phyloP scores from a whole-genome alignment of 495 filamentous ascomycete species.

The Aspergillus asperescens region DNA sequence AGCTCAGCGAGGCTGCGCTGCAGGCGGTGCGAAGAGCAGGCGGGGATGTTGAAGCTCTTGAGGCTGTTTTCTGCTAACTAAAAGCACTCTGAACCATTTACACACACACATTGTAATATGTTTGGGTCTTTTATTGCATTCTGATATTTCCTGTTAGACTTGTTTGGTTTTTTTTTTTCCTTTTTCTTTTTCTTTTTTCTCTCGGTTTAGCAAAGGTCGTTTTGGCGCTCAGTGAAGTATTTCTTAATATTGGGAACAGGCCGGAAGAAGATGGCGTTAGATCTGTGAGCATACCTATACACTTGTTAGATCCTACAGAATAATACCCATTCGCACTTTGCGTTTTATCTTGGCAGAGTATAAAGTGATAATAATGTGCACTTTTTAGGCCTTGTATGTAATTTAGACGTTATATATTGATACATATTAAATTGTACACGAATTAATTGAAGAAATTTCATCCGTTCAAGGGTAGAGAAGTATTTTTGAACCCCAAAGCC shows the following conservation, averaged over 20 bases:
- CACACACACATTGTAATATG: slow-evolving; percentile 3
- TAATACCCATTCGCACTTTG: neutral
- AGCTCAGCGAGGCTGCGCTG: slow-evolving; percentile 66
- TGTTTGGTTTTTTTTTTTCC: slow-evolving; percentile 10
- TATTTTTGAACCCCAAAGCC: too few relatives aligned
- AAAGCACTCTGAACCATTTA: slow-evolving; percentile 9
- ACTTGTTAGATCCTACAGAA: neutral
- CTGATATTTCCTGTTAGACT: slow-evolving; percentile 5
- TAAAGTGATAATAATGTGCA: neutral
- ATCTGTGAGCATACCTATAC: slow-evolving; percentile 1
- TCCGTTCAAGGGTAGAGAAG: neutral
- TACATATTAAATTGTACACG: too few relatives aligned
- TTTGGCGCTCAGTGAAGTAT: slow-evolving; percentile 20
- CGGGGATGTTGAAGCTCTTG: slow-evolving; percentile 61
- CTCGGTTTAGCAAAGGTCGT: slow-evolving; percentile 21
- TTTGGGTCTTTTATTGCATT: slow-evolving; percentile 2
- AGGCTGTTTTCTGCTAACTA: slow-evolving; percentile 40
- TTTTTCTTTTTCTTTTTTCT: slow-evolving; percentile 15
- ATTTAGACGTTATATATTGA: too few relatives aligned
- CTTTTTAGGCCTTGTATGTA: neutral
- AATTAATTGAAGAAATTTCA: too few relatives aligned
- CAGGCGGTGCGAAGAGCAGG: slow-evolving; percentile 72
- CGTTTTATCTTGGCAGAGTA: neutral
- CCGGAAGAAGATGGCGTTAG: slow-evolving; percentile 6
- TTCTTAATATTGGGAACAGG: slow-evolving; percentile 16